Percentiles rank a stretch among this genome's conserved stretches.
These are phyloP conservation scores for Gonapodya prolifera DNA, from an alignment of 192 early-diverging fungal species.

Conservation along the genomic window DNA sequence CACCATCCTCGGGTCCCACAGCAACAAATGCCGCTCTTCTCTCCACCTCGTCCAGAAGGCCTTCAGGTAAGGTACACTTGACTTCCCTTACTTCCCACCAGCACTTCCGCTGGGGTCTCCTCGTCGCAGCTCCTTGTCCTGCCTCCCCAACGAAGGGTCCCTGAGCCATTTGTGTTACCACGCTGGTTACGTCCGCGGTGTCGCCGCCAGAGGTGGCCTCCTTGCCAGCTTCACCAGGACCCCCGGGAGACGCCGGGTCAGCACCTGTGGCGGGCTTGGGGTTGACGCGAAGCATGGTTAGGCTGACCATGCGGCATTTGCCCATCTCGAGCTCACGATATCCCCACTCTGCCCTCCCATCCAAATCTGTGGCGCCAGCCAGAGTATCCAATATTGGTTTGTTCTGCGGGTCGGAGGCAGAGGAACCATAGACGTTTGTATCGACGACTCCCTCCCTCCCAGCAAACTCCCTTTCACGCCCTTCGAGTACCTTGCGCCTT, in stretches of 20 bases:
- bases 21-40: not conserved
- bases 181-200: not conserved
- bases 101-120: not conserved
- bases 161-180: not conserved
- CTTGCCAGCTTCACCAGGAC: not conserved
- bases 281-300: not conserved
- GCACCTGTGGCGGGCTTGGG: not conserved
- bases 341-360: not conserved
- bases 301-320: slow-evolving; percentile 3
- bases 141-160: not conserved
- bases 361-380: not conserved
- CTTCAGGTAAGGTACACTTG: not conserved
- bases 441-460: not conserved
- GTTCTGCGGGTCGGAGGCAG: not conserved
- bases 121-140: not conserved
- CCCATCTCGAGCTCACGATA: slow-evolving; percentile 3
- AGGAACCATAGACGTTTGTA: not conserved
- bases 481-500: not conserved
- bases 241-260: no score
- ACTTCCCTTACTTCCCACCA: not conserved
- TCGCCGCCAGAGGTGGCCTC: not conserved
- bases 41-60: not conserved
- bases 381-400: not conserved
- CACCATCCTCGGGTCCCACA: not conserved
- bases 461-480: not conserved